Evolutionary conservation across 192 early-diverging fungal genomes (phyloP).

Genomic region (Rhizophagus prolifer): DNA sequence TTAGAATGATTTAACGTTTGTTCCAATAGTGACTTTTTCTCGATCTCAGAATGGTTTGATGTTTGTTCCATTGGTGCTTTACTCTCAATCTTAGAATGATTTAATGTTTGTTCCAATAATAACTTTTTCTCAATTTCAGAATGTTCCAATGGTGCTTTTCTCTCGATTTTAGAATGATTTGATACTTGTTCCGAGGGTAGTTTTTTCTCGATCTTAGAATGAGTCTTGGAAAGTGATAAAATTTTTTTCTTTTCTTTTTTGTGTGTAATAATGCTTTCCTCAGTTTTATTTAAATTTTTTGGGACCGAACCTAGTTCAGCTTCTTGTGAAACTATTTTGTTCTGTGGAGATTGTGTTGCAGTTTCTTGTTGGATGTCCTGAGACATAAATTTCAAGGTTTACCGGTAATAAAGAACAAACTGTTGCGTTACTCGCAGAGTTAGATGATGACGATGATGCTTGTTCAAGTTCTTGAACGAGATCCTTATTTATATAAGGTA

Average conservation of each 20-base stretch:
- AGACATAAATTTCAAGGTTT: not conserved
- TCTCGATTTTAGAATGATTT: not conserved
- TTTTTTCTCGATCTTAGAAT: not conserved
- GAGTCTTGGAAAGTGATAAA: not conserved
- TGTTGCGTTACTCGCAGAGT: too few relatives aligned
- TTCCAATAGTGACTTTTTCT: not conserved
- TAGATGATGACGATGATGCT: not conserved
- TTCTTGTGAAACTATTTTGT: not conserved
- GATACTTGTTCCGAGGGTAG: not conserved
- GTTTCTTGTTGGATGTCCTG: not conserved
- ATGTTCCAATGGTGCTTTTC: not conserved
- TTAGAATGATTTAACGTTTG: not conserved
- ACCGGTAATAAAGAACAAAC: not conserved
- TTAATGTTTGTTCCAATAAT: not conserved
- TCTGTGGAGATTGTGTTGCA: not conserved
- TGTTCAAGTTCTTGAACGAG: not conserved
- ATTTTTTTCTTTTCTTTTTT: not conserved
- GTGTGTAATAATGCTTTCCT: not conserved
- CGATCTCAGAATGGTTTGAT: not conserved
- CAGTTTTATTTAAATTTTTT: not conserved
- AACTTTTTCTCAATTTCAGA: not conserved
- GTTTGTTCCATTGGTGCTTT: not conserved
- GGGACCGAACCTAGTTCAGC: too few relatives aligned
- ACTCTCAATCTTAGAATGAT: not conserved
- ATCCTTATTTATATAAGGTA: not conserved